Percentiles rank a stretch among this genome's conserved stretches.
These are phyloP conservation scores for Ilex aquifolium DNA, from an alignment of 257 asterid species.

Conservation along the genomic window DNA sequence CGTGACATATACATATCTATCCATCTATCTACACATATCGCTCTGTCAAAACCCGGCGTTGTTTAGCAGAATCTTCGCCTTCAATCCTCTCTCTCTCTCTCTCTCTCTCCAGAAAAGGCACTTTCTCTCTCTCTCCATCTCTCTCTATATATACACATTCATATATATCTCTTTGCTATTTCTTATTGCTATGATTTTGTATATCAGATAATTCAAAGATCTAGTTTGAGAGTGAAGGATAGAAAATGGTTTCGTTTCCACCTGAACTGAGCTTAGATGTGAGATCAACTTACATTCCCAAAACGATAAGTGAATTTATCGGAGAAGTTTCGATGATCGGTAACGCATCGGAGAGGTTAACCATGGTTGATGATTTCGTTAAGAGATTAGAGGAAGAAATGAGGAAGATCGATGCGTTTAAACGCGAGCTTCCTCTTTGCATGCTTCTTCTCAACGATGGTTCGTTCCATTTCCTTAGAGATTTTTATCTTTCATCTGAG, in stretches of 20 bases:
- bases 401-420: conserved; percentile 81
- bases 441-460: conserved; percentile 64
- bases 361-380: conserved; percentile 42
- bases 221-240: conserved; percentile 22
- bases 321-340: conserved; percentile 33
- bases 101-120: conserved; percentile 11
- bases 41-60: conserved; percentile 67
- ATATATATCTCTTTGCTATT: background rate
- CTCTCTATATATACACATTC: background rate
- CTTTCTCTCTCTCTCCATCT: conserved; percentile 3
- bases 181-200: background rate
- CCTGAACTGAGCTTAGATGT: conserved; percentile 57
- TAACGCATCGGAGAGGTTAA: conserved; percentile 37
- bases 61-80: conserved; percentile 59
- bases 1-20: conserved; percentile 11
- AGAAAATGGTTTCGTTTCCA: conserved; percentile 53
- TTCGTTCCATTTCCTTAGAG: conserved; percentile 12
- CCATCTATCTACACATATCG: background rate
- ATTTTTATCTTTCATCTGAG: background rate
- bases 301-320: conserved; percentile 33
- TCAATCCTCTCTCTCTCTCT: background rate
- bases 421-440: conserved; percentile 76
- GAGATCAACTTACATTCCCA: conserved; percentile 21
- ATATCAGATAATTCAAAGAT: conserved; percentile 3
- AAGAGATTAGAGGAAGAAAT: conserved; percentile 55